Conservation (phyloP, 305 asterid genomes). For the Rubia tinctorum region DNA sequence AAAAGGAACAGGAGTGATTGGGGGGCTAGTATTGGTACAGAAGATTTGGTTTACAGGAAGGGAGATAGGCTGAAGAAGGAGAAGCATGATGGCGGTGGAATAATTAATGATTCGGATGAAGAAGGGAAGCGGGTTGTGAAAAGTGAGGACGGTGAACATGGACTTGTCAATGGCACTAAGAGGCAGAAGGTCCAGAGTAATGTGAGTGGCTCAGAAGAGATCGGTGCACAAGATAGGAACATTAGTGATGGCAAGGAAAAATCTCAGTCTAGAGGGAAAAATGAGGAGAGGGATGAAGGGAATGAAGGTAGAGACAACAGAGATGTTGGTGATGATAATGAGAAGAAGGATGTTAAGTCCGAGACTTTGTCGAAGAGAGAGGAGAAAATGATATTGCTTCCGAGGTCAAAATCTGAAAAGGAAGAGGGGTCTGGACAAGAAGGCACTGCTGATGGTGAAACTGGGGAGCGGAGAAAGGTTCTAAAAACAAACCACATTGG, state of each 20-base stretch:
- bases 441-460: not conserved
- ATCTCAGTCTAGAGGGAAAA: not conserved
- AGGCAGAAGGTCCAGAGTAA: conserved; percentile 5
- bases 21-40: not conserved
- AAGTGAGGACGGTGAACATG: conserved; percentile 3
- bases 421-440: not conserved
- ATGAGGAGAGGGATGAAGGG: conserved; percentile 11
- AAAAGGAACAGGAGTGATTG: not conserved
- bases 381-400: conserved; percentile 1
- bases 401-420: conserved; percentile 11
- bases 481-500: not conserved
- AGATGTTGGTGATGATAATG: not conserved
- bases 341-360: conserved; percentile 11
- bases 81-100: not conserved
- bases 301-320: conserved; percentile 7
- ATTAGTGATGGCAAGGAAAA: not conserved
- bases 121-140: not conserved
- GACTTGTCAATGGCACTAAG: not conserved
- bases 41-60: not conserved
- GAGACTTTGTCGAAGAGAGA: conserved; percentile 10
- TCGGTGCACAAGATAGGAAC: not conserved
- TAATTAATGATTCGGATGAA: not conserved
- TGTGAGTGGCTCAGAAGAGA: not conserved
- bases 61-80: not conserved
- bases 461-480: conserved; percentile 7